Percentiles rank a stretch among this genome's conserved stretches.
phyloP scores from a whole-genome alignment of 108 stramenopile genomes.

The Tribonema minus region DNA sequence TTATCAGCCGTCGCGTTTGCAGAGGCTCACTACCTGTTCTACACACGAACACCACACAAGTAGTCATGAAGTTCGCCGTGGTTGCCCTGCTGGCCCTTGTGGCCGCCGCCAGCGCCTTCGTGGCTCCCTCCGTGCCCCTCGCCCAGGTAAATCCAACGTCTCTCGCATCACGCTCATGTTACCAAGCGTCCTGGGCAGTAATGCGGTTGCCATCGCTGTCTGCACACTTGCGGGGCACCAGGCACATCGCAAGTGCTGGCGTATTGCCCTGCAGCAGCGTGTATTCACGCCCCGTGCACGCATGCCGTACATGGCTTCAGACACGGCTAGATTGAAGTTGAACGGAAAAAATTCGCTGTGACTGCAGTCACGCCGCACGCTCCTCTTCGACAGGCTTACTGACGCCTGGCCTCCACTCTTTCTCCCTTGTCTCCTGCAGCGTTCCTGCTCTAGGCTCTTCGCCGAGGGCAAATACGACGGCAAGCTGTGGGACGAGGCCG shows the following conservation, averaged over 20 bases:
- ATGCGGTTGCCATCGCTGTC: neutral
- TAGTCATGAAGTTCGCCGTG: neutral
- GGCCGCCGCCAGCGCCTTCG: neutral
- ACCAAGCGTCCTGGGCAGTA: too few relatives aligned
- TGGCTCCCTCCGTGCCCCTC: neutral
- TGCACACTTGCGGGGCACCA: neutral
- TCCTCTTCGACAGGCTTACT: neutral
- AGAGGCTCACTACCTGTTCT: neutral
- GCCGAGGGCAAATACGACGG: slow-evolving; percentile 70
- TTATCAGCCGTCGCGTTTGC: too few relatives aligned
- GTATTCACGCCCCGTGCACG: neutral
- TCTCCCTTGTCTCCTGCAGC: neutral
- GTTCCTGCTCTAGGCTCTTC: neutral
- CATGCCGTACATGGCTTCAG: too few relatives aligned
- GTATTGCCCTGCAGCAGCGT: neutral
- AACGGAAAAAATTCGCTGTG: neutral
- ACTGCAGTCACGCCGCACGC: neutral
- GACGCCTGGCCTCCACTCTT: neutral
- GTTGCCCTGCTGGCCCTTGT: neutral
- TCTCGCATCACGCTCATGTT: too few relatives aligned
- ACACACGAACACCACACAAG: neutral
- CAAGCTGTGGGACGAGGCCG: slow-evolving; percentile 70
- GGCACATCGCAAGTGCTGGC: neutral
- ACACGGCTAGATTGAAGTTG: too few relatives aligned
- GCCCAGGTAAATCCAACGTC: neutral